A percentile compares a stretch with the other conserved stretches of the same genome.
These are phyloP conservation scores for Pulicaria dysenterica DNA, from an alignment of 129 eudicot species.

Conservation along the genomic window DNA sequence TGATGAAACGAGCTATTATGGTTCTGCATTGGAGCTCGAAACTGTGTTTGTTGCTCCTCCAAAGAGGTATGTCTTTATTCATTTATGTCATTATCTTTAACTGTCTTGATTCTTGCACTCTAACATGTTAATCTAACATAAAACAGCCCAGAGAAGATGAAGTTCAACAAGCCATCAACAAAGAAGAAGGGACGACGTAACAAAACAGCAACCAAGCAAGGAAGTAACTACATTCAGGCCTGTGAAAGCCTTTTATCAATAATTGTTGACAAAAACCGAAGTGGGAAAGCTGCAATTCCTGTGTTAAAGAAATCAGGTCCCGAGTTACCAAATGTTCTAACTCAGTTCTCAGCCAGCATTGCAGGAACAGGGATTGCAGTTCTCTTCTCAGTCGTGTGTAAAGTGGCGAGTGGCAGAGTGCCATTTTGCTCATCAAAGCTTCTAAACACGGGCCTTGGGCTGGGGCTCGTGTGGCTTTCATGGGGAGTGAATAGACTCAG, in stretches of 20 bases:
- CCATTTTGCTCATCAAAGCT: slow-evolving; percentile 67
- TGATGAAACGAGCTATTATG: slow-evolving; percentile 44
- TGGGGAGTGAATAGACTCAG: slow-evolving; percentile 73
- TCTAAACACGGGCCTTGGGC: slow-evolving; percentile 69
- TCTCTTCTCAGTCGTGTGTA: slow-evolving; percentile 62
- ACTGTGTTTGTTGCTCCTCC: slow-evolving; percentile 45
- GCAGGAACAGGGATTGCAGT: slow-evolving; percentile 96
- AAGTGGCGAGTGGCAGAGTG: slow-evolving; percentile 50
- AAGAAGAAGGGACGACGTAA: slow-evolving; percentile 51
- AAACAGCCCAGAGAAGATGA: slow-evolving; percentile 57
- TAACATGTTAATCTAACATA: slow-evolving; percentile 13
- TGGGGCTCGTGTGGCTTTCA: slow-evolving; percentile 93
- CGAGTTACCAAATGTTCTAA: slow-evolving; percentile 64
- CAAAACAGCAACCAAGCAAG: slow-evolving; percentile 44
- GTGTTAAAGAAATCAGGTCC: slow-evolving; percentile 73
- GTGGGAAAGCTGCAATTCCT: slow-evolving; percentile 42
- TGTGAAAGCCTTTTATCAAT: slow-evolving; percentile 81
- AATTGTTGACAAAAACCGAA: slow-evolving; percentile 60
- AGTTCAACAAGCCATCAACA: slow-evolving; percentile 42
- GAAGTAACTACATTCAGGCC: slow-evolving; percentile 60
- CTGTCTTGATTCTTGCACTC: background rate
- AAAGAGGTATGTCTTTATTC: slow-evolving; percentile 49
- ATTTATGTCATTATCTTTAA: background rate
- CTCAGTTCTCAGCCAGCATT: slow-evolving; percentile 89
- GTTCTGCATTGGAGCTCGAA: slow-evolving; percentile 45